Conservation (phyloP, 1,284 basidiomycete genomes). For the Trametes hirsuta region DNA sequence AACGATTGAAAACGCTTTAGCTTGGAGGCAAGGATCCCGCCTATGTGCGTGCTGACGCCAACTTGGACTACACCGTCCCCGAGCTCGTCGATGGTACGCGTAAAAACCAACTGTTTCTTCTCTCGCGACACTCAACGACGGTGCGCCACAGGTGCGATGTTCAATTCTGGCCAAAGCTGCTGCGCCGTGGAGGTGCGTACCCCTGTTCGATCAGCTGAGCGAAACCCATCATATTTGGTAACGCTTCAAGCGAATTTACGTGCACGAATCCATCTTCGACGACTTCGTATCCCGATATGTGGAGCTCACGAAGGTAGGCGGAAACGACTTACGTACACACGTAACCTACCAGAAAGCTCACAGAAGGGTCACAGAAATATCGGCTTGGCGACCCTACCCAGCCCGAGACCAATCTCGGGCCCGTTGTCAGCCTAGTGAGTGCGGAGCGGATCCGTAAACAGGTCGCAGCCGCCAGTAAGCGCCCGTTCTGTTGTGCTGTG, state of each 20-base stretch:
- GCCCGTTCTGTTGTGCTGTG: background rate
- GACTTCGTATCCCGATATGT: constrained; percentile 80
- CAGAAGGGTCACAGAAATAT: constrained; percentile 54
- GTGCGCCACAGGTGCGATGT: constrained; percentile 71
- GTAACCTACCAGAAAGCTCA: background rate
- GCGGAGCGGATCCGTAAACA: constrained; percentile 87
- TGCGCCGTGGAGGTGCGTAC: constrained; percentile 76
- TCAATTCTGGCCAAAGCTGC: constrained; percentile 95
- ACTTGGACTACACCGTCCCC: constrained; percentile 80
- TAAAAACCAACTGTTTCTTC: no score
- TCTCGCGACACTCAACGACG: no score
- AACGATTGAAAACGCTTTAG: constrained; percentile 41
- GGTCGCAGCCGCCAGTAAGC: constrained; percentile 75
- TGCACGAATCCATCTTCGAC: constrained; percentile 85
- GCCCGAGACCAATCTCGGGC: constrained; percentile 79
- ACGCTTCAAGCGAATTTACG: constrained; percentile 80
- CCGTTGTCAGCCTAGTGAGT: constrained; percentile 87
- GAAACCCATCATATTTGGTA: background rate
- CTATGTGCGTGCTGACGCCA: constrained; percentile 87
- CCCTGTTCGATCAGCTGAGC: background rate
- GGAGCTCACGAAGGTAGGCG: constrained; percentile 67
- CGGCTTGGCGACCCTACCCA: constrained; percentile 86
- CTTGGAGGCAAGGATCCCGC: constrained; percentile 97
- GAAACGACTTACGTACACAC: background rate
- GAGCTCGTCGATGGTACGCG: constrained; percentile 86